These are phyloP conservation scores for Porphyrellus cyaneotinctus DNA, from an alignment of 768 basidiomycete genomes.

Conservation along the genomic window DNA sequence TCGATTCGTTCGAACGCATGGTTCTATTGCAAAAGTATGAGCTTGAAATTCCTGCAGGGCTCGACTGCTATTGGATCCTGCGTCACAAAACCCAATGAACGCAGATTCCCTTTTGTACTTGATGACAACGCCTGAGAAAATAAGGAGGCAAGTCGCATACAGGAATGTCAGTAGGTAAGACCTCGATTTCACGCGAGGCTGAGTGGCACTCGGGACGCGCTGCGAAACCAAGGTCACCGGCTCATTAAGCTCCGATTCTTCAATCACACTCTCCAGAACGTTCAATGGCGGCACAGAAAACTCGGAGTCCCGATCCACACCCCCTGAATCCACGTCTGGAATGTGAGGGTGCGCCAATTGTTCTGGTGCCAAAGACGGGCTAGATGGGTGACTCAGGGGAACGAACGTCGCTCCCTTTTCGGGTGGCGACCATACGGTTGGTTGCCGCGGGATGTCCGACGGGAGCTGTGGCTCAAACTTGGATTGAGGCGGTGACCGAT, in stretches of 20 bases:
- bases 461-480: conserved; percentile 55
- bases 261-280: conserved; percentile 19
- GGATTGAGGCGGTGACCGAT: conserved; percentile 48
- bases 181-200: conserved; percentile 14
- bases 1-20: conserved; percentile 55
- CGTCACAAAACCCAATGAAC: conserved; percentile 73
- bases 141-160: conserved; percentile 33
- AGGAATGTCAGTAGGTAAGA: conserved; percentile 43
- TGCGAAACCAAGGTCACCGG: conserved; percentile 36
- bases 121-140: conserved; percentile 33
- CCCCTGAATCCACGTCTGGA: conserved; percentile 3
- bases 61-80: conserved; percentile 55
- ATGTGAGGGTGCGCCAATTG: conserved; percentile 5
- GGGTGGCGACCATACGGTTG: conserved; percentile 13
- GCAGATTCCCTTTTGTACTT: conserved; percentile 67
- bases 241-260: conserved; percentile 15
- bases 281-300: conserved; percentile 11
- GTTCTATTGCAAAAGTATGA: conserved; percentile 43
- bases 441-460: conserved; percentile 32
- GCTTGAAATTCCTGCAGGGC: conserved; percentile 47
- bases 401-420: conserved; percentile 11
- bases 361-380: conserved; percentile 10
- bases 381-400: conserved; percentile 19
- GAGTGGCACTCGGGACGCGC: conserved; percentile 36
- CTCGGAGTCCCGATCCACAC: background rate